phyloP scores from a whole-genome alignment of 1,284 basidiomycete genomes.

The Rhodotorula sp. region DNA sequence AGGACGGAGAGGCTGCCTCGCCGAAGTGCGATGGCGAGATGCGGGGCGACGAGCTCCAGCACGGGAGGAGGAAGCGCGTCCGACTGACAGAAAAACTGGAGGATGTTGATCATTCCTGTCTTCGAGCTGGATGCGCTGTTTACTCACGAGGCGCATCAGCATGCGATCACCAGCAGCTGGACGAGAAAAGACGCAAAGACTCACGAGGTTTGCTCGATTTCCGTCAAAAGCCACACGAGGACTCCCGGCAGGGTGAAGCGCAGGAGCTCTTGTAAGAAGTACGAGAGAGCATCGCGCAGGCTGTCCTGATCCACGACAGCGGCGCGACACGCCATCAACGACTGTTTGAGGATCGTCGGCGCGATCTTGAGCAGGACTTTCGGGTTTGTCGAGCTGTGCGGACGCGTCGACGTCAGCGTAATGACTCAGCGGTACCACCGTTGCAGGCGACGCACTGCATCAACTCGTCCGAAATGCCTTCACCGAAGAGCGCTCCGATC shows the following conservation, averaged over 20 bases:
- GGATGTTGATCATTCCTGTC: slow-evolving; percentile 30
- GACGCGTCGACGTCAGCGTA: no score
- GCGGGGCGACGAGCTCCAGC: slow-evolving; percentile 22
- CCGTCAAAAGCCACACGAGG: slow-evolving; percentile 47
- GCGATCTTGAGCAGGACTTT: slow-evolving; percentile 52
- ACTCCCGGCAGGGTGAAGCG: slow-evolving; percentile 56
- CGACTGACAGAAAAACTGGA: slow-evolving; percentile 30
- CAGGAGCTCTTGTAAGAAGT: slow-evolving; percentile 56
- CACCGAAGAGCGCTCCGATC: slow-evolving; percentile 50
- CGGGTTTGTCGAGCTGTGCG: slow-evolving; percentile 51
- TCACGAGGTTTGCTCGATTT: slow-evolving; percentile 32
- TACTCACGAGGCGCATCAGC: neutral
- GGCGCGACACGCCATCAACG: slow-evolving; percentile 51
- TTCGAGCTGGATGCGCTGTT: slow-evolving; percentile 5
- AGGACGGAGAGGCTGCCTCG: neutral
- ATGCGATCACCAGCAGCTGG: neutral
- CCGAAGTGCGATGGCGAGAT: slow-evolving; percentile 14
- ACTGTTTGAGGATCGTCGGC: slow-evolving; percentile 55
- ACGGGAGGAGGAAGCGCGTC: slow-evolving; percentile 20
- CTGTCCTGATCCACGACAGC: slow-evolving; percentile 55
- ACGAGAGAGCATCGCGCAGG: slow-evolving; percentile 54
- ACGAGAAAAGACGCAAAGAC: neutral
- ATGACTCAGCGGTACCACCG: neutral
- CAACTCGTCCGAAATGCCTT: slow-evolving; percentile 51
- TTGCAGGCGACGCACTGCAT: slow-evolving; percentile 42